These are phyloP conservation scores for Plasmodium gallinaceum DNA, from an alignment of 169 alveolate species.

Conservation along the genomic window DNA sequence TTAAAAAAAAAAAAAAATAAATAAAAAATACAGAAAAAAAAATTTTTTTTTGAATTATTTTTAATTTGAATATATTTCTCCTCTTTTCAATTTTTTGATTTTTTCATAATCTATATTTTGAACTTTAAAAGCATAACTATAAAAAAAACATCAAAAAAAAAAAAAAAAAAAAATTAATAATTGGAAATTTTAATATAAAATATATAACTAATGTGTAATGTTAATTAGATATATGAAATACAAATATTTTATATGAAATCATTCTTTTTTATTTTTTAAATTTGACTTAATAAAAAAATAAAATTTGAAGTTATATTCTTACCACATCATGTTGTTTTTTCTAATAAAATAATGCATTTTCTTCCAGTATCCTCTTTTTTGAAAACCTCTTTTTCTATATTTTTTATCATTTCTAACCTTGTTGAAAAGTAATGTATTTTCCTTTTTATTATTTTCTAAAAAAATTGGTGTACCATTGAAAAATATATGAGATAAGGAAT, in stretches of 20 bases:
- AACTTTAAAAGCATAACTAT: conserved; percentile 65
- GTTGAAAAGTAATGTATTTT: conserved; percentile 37
- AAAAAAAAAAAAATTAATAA: neutral
- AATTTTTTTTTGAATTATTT: conserved; percentile 1
- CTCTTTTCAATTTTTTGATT: conserved; percentile 69
- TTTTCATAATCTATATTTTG: conserved; percentile 75
- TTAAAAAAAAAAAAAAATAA: neutral
- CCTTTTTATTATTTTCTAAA: conserved; percentile 18
- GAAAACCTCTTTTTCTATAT: conserved; percentile 68
- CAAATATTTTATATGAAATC: no score
- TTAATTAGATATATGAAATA: no score
- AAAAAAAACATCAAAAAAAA: neutral
- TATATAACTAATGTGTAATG: neutral
- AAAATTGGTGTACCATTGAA: conserved; percentile 34
- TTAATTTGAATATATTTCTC: conserved; percentile 58
- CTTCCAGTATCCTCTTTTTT: conserved; percentile 76
- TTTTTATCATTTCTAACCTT: conserved; percentile 60
- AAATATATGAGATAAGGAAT: conserved; percentile 12
- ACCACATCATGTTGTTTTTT: conserved; percentile 69
- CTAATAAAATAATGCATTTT: conserved; percentile 66
- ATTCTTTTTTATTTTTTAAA: no score
- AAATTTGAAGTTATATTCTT: neutral
- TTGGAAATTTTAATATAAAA: neutral
- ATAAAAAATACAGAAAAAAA: conserved; percentile 2
- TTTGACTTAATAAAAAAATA: neutral